Evolutionary conservation across 768 basidiomycete genomes (phyloP).

Genomic region (Lentinula edodes): DNA sequence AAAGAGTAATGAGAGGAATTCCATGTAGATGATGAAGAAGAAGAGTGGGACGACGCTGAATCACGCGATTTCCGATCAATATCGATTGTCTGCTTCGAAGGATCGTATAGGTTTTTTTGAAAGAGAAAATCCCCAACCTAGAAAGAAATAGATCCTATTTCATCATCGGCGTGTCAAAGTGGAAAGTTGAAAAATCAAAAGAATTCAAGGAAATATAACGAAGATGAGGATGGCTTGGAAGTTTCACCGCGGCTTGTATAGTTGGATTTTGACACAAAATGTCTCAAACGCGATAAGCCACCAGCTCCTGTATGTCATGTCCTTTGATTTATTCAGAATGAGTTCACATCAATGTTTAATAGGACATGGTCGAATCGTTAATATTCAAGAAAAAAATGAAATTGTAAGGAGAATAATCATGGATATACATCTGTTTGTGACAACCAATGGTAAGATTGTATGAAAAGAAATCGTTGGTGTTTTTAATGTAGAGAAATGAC

Average conservation of each 20-base stretch:
- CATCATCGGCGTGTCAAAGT: constrained; percentile 34
- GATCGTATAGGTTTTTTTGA: background rate
- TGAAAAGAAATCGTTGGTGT: too few species aligned
- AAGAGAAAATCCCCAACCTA: constrained; percentile 13
- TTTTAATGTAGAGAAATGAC: too few species aligned
- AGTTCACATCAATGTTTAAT: too few species aligned
- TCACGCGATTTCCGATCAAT: background rate
- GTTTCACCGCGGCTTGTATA: background rate
- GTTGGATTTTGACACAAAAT: background rate
- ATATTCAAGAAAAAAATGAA: too few species aligned
- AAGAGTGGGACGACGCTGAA: background rate
- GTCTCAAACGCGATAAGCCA: background rate
- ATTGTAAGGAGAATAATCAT: too few species aligned
- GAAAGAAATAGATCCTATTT: constrained; percentile 24
- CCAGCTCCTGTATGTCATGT: too few species aligned
- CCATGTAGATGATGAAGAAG: constrained; percentile 15
- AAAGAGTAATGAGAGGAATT: constrained; percentile 51
- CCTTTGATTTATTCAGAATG: too few species aligned
- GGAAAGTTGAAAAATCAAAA: constrained; percentile 25
- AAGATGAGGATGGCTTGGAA: background rate
- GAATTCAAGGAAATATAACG: constrained; percentile 19
- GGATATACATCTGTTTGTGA: too few species aligned
- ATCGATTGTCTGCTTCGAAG: background rate
- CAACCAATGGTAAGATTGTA: too few species aligned
- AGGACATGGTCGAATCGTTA: too few species aligned